Percentiles rank a stretch among this genome's conserved stretches.
These are phyloP conservation scores for Anthracocystis setariae DNA, from an alignment of 1,284 basidiomycete species.

Conservation along the genomic window DNA sequence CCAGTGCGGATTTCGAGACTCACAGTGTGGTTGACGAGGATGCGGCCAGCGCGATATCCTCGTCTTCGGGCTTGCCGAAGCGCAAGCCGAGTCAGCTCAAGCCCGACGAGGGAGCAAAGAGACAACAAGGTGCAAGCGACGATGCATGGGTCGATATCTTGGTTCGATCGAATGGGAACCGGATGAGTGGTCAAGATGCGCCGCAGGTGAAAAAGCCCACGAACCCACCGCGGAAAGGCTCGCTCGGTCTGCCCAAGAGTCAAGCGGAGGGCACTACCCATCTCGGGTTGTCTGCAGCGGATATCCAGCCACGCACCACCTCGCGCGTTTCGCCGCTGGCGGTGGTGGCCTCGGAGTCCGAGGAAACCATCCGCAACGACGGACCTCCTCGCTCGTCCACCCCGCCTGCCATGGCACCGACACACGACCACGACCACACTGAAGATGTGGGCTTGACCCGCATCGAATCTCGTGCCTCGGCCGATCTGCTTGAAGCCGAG, in stretches of 20 bases:
- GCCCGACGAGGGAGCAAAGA: constrained; percentile 16
- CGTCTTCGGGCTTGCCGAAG: background rate
- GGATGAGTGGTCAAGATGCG: constrained; percentile 52
- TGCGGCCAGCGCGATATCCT: constrained; percentile 7
- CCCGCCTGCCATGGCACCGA: constrained; percentile 4
- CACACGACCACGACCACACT: constrained; percentile 9
- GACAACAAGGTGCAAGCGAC: constrained; percentile 18
- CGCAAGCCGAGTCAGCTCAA: background rate
- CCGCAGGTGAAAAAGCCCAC: background rate
- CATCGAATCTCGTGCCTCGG: background rate
- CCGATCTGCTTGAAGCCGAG: background rate
- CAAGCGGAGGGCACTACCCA: constrained; percentile 18
- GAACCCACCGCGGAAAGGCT: constrained; percentile 2
- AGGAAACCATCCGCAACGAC: constrained; percentile 4
- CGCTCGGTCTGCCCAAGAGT: constrained; percentile 5
- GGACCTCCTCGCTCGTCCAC: constrained; percentile 28
- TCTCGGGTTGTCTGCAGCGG: constrained; percentile 12
- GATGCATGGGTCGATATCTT: constrained; percentile 60
- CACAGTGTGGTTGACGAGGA: constrained; percentile 39
- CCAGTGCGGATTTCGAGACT: constrained; percentile 58
- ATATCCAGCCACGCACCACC: constrained; percentile 10
- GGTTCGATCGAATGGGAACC: constrained; percentile 31
- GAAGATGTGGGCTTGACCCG: constrained; percentile 1
- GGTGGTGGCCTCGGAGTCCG: constrained; percentile 9
- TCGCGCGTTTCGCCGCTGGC: background rate